Percentiles rank a stretch among this genome's conserved stretches.
Evolutionary conservation across 2,329 filamentous ascomycete species (phyloP).

Genomic region (Diaporthe vexans): DNA sequence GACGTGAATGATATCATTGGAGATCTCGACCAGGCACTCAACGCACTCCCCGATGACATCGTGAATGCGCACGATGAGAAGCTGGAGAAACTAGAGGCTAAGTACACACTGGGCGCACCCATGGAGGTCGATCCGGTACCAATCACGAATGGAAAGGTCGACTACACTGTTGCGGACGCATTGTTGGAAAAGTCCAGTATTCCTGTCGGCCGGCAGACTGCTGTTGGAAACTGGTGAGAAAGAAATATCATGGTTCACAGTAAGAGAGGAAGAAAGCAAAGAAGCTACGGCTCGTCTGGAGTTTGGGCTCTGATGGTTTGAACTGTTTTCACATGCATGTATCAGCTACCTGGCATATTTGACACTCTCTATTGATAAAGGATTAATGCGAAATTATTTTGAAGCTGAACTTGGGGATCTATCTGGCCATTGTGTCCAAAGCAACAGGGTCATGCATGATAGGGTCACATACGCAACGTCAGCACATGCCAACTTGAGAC

Average conservation of each 20-base stretch:
- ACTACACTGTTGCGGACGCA: not conserved
- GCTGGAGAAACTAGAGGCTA: not conserved
- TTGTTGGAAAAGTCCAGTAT: not conserved
- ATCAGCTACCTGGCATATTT: too few species aligned
- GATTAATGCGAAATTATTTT: not conserved
- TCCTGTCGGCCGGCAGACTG: not conserved
- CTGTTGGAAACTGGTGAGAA: not conserved
- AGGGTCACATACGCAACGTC: too few species aligned
- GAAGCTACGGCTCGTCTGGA: not conserved
- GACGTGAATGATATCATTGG: conserved; percentile 97
- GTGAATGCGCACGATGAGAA: conserved; percentile 16
- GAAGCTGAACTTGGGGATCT: not conserved
- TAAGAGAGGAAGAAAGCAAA: rapidly evolving
- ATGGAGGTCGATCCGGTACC: not conserved
- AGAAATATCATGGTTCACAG: not conserved
- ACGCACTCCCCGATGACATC: not conserved
- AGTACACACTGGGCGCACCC: not conserved
- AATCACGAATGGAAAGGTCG: not conserved
- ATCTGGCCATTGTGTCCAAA: not conserved
- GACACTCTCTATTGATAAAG: not conserved
- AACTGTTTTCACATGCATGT: not conserved
- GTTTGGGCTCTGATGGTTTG: not conserved
- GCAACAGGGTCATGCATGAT: too few species aligned
- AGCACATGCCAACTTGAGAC: too few species aligned
- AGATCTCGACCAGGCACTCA: conserved; percentile 92